phyloP scores from a whole-genome alignment of 164 flowering plant species.

The Berberis thunbergii region DNA sequence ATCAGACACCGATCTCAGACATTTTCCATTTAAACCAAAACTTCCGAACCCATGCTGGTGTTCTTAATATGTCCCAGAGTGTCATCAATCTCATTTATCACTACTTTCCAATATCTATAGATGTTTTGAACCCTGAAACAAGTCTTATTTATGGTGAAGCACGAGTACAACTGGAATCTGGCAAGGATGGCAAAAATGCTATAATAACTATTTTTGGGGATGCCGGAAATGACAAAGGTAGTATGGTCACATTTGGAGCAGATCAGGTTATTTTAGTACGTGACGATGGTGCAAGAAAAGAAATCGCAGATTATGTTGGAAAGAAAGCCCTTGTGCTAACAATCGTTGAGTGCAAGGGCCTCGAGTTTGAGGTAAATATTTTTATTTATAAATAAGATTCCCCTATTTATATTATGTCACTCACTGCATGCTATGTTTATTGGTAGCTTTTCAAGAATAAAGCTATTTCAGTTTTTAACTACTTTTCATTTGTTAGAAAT shows the following conservation, averaged over 20 bases:
- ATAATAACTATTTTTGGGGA: slow-evolving; percentile 27
- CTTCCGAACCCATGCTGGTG: slow-evolving; percentile 20
- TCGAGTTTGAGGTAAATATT: slow-evolving; percentile 24
- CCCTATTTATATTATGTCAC: not conserved
- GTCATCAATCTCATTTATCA: slow-evolving; percentile 11
- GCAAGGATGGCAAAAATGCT: slow-evolving; percentile 19
- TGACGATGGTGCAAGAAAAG: slow-evolving; percentile 25
- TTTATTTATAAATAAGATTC: not conserved
- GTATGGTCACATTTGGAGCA: slow-evolving; percentile 32
- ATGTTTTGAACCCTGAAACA: slow-evolving; percentile 16
- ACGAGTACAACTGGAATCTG: slow-evolving; percentile 29
- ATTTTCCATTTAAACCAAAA: slow-evolving; percentile 24
- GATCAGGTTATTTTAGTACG: slow-evolving; percentile 47
- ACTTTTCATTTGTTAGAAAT: too few species aligned
- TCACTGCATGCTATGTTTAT: too few species aligned
- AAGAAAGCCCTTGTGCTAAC: slow-evolving; percentile 45
- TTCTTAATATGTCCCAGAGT: slow-evolving; percentile 23
- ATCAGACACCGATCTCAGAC: slow-evolving; percentile 6
- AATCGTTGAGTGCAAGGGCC: slow-evolving; percentile 30
- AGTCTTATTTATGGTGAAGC: slow-evolving; percentile 33
- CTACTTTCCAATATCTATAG: slow-evolving; percentile 29
- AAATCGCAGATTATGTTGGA: slow-evolving; percentile 22
- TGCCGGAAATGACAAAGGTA: slow-evolving; percentile 6
- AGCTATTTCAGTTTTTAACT: too few species aligned
- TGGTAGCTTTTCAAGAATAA: too few species aligned